Evolutionary conservation across 768 basidiomycete species (phyloP).

Genomic region (Mycena indigotica): DNA sequence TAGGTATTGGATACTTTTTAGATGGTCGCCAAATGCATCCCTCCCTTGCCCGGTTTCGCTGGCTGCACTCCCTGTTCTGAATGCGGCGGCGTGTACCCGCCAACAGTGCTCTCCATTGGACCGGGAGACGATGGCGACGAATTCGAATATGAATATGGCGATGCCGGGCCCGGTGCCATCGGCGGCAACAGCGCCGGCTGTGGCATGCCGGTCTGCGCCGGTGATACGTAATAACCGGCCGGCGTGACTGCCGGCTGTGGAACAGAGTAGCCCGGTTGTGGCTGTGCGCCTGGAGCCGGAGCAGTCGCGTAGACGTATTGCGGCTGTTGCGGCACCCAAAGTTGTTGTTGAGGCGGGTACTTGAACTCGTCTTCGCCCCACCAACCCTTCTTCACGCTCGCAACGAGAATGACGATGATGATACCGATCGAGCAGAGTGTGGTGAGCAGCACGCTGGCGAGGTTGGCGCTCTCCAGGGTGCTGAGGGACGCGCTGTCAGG

Average conservation of each 20-base stretch:
- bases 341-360: conserved; percentile 1
- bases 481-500: neutral
- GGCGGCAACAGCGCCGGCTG: neutral
- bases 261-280: neutral
- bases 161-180: neutral
- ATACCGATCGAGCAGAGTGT: neutral
- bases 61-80: neutral
- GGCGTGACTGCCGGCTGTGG: conserved; percentile 3
- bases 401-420: conserved; percentile 2
- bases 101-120: neutral
- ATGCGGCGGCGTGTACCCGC: neutral
- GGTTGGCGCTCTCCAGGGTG: conserved; percentile 7
- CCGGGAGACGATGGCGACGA: neutral
- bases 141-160: neutral
- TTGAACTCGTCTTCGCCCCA: conserved; percentile 11
- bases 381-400: neutral
- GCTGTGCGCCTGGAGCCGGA: neutral
- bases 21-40: neutral
- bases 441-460: conserved; percentile 11
- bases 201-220: neutral
- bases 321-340: conserved; percentile 10
- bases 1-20: neutral
- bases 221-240: neutral
- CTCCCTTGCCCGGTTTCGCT: neutral
- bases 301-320: conserved; percentile 5